Evolutionary conservation across 2,329 filamentous ascomycete genomes (phyloP).

Genomic region (Monosporascus sp.): DNA sequence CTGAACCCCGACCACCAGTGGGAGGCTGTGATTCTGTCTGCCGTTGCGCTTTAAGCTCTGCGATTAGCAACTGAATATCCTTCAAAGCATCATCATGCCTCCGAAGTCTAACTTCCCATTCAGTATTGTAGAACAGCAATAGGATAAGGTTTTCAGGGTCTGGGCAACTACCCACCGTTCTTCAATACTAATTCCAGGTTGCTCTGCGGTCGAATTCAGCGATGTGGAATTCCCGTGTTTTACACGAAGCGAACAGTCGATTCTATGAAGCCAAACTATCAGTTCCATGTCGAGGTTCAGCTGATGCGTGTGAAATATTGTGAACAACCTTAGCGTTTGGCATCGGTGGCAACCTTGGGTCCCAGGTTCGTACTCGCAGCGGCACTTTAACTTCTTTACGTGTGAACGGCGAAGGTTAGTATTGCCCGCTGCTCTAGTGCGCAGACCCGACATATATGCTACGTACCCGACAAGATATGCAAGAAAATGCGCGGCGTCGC

Average conservation of each 20-base stretch:
- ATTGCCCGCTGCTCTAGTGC: too few relatives aligned
- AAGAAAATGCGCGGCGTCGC: constrained; percentile 24
- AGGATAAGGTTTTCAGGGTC: neutral
- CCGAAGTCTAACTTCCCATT: constrained; percentile 14
- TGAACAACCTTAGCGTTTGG: constrained; percentile 22
- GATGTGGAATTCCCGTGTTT: constrained; percentile 9
- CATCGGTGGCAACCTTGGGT: constrained; percentile 23
- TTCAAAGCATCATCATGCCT: constrained; percentile 20
- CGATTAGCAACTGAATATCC: constrained; percentile 21
- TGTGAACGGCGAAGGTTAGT: neutral
- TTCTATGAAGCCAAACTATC: constrained; percentile 12
- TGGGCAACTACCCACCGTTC: constrained; percentile 17
- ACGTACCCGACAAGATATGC: constrained; percentile 17
- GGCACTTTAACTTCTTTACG: constrained; percentile 20
- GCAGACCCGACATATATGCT: neutral
- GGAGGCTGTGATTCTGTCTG: constrained; percentile 3
- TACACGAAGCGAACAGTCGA: constrained; percentile 21
- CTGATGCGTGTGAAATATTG: neutral
- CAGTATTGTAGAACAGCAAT: neutral
- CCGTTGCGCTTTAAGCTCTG: constrained; percentile 9
- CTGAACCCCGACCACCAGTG: constrained; percentile 1
- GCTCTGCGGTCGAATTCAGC: neutral
- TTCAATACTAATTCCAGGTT: constrained; percentile 12
- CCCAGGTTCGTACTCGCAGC: constrained; percentile 24
- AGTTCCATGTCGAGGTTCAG: neutral